Evolutionary conservation across 2,329 filamentous ascomycete genomes (phyloP), one percentile per base, ranked within the genome.

Genomic region (Botrytis cinerea): DNA sequence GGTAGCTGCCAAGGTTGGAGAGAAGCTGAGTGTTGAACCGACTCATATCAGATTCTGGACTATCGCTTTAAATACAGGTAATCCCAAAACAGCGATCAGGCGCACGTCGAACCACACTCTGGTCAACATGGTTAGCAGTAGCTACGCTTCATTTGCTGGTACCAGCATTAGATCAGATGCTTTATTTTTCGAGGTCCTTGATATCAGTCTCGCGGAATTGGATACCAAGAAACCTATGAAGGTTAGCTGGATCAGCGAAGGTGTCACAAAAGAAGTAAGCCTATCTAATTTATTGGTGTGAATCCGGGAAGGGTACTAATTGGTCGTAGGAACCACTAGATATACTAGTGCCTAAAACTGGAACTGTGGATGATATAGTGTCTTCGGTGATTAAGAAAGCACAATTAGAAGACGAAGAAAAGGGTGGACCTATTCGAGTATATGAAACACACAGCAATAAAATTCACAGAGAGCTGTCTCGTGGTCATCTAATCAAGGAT

Each of bases 31-130:
- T 9, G 89, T 95, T 2, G 91, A 96, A 10, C 88, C 93, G 1
- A 97, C 94, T 6, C 94, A 99, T 82, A 83, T 99, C 63, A 93
- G 96, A 59, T 97, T 99, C 82, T 96, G 93, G 78, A 97, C 95
- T 0, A 91, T 97, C 74, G 94, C 95, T 79, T 85, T 88, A 25
- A 89, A 88, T 35, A 93, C 89, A 25, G 92, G 92, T 70, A 94
- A 93, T 78, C 90, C 95, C 2, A 95, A 97, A 80, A 83, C 87
- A 14, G 85, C 92, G 3, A 90, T 99, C 46, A 95, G 96, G 83
- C 91, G 94, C 81, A 89, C 81, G 81, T 87, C 54, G 38, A 64
- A 81, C 74, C 88, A 91, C 74, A 97, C 87, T n/a, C 85, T 99
- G 20, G 87, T 88, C 70, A 90, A 89, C 75, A 97, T 98, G 62